Evolutionary conservation across 495 filamentous ascomycete species (phyloP), one percentile per base, ranked within the genome.

Genomic region (Talaromyces wortmannii): DNA sequence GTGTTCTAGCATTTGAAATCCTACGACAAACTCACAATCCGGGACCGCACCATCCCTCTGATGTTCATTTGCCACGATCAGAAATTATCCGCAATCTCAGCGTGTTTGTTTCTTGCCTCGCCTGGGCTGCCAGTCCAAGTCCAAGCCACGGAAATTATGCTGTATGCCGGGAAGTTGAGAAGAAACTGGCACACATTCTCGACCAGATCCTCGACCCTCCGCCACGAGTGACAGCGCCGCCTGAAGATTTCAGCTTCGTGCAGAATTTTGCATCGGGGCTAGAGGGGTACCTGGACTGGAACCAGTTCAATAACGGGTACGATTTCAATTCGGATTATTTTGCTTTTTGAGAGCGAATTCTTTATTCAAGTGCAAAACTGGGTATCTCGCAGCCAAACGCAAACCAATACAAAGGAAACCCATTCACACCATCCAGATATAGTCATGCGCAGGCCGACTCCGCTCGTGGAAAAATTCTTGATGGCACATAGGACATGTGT

Each of bases 61-160:
- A 59, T 23, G 55, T 71, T 31, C 53, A 70, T 52, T 64, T 81
- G 4, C 81, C 82, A 0, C 76, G 83, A 13, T 82, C 84, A 1
- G 79, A 83, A 57, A 71, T 81, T 8, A 82, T 86, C 33, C 84
- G 84, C 45, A 83, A 85, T 52, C 70, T 87, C 6, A 85, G 82
- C 53, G 75, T 85, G 12, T 81, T 88, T 45, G 72, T 85, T 15
- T 82, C 80, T 0, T 76, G 76, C 33, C 65, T 86, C 5, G 77
- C 77, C 6, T 80, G 79, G 71, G 72, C 86, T 1, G 61, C 68
- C 23, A 65, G 71, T 5, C 81, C 81, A 1, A 53, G 42, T 32
- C 43, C 52, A 17, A 75, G 68, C 0, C 78, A 79, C 29, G 77
- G 80, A 6, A 81, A 83, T 52, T 81, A 77, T 30, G 68, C 70